Evolutionary conservation across 352 stramenopile genomes (phyloP), one percentile per base, ranked within the genome.

Genomic region (Phytophthora tentaculata): DNA sequence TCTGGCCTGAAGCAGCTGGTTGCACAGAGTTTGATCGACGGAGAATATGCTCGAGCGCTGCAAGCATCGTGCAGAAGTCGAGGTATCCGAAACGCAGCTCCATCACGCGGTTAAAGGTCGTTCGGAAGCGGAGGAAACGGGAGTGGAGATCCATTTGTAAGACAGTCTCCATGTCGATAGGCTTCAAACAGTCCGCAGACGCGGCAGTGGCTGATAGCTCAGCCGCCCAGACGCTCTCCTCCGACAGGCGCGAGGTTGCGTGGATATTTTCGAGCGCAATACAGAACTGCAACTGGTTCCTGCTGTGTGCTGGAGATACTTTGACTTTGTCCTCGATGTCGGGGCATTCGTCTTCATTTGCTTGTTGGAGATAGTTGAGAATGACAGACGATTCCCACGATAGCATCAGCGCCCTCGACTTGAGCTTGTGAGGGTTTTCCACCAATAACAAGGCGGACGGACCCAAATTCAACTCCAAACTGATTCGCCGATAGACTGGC

Each of bases 51-150:
- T 91, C 79, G 9, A 96, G 51, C 5, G 86, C 83, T 22, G 75
- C 76, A 7, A 88, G 66, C 9, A 91, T 73, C 5, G 86, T 91
- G 53, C 78, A 91, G 20, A 92, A 91, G 45, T 96, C 88, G 64
- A 96, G 61, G 55, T 96, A 96, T 1, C 88, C 88, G 41, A 94
- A 96, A 9, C 88, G 82, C 26, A 96, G 65, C 32, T 94, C 84
- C 64, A 96, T 82, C 23, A 94, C 80, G 5, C 83, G 80, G 59
- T 96, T 81, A 61, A 94, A 91, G 6, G 79, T 89, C 17, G 83
- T 80, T 41, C 84, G 83, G 22, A 92, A 83, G 0, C 81, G 78
- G 3, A 93, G 61, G 49, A 93, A 93, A 22, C 74, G 71, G 3
- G 72, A 87, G 14, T 56, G 71, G 24, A 93, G 74, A 58, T 93